phyloP scores from a whole-genome alignment of 345 rosid species.

The Populus ilicifolia region DNA sequence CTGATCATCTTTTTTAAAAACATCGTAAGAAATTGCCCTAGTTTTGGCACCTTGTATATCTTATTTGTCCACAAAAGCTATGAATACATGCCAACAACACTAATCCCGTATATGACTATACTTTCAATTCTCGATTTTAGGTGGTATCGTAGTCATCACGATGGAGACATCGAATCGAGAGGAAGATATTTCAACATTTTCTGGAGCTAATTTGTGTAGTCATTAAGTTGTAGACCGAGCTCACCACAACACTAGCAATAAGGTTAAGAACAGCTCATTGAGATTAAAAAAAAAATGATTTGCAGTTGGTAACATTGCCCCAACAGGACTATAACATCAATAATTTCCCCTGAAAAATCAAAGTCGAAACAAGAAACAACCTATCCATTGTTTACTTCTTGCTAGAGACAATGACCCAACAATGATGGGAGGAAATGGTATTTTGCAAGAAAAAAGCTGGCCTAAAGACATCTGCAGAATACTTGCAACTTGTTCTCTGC shows the following conservation, averaged over 20 bases:
- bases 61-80: background rate
- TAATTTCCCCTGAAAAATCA: slow-evolving; percentile 34
- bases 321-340: slow-evolving; percentile 23
- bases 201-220: slow-evolving; percentile 31
- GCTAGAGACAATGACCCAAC: no score
- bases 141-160: slow-evolving; percentile 24
- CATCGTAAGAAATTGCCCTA: no score
- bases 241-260: background rate
- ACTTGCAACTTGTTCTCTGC: no score
- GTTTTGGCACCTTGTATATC: no score
- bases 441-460: no score
- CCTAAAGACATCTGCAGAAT: no score
- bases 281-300: slow-evolving; percentile 3
- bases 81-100: background rate
- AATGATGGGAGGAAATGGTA: no score
- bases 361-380: background rate
- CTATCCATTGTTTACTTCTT: no score
- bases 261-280: background rate
- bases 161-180: slow-evolving; percentile 47
- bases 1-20: no score
- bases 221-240: background rate
- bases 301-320: slow-evolving; percentile 54
- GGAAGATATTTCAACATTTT: slow-evolving; percentile 41
- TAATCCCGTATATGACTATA: slow-evolving; percentile 4
- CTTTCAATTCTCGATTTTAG: slow-evolving; percentile 45